phyloP scores from a whole-genome alignment of 2,329 filamentous ascomycete genomes.

The Penicillium frequentans region DNA sequence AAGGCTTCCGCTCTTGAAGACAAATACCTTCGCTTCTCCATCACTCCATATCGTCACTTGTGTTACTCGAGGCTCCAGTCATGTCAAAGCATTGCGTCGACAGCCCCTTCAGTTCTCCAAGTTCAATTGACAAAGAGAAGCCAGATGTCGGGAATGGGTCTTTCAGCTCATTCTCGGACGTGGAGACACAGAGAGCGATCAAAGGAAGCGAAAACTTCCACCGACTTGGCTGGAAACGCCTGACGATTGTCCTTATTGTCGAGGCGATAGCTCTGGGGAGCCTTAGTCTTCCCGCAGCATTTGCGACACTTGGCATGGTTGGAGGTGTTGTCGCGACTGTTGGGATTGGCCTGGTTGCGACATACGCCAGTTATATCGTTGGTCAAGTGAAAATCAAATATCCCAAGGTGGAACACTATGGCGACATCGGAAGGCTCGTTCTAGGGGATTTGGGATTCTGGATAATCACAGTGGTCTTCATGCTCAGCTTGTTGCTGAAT shows the following conservation, averaged over 20 bases:
- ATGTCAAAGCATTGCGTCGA: not conserved
- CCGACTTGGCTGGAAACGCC: constrained; percentile 9
- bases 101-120: not conserved
- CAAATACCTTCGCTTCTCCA: not conserved
- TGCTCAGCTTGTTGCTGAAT: constrained; percentile 6
- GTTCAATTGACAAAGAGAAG: not conserved
- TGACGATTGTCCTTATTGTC: constrained; percentile 8
- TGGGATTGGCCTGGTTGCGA: constrained; percentile 37
- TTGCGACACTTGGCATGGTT: constrained; percentile 47
- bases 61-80: not conserved
- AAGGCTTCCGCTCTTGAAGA: not conserved
- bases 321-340: constrained; percentile 44
- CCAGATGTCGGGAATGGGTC: not conserved
- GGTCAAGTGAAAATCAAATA: constrained; percentile 13
- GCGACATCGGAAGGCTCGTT: constrained; percentile 9
- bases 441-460: constrained; percentile 8
- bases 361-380: constrained; percentile 27
- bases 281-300: constrained; percentile 26
- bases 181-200: not conserved
- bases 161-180: not conserved
- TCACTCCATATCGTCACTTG: not conserved
- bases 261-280: constrained; percentile 10
- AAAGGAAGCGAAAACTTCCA: not conserved
- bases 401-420: constrained; percentile 12
- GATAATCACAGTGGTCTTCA: constrained; percentile 7